These are phyloP conservation scores for Kandelia obovata DNA, from an alignment of 345 rosid genomes.

Conservation along the genomic window DNA sequence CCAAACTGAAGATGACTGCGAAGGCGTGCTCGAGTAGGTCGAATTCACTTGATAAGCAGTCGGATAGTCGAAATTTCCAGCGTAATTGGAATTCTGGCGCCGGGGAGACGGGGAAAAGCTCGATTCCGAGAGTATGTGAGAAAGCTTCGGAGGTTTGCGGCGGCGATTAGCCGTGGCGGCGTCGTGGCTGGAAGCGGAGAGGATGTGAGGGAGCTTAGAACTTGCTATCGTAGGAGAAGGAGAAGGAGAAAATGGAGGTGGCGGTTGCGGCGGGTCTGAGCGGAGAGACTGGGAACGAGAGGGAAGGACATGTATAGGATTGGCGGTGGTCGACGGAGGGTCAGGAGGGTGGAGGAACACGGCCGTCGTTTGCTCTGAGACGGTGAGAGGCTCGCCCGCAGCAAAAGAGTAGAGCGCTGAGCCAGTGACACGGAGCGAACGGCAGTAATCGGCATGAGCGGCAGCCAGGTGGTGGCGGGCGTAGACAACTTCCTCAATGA, in stretches of 20 bases:
- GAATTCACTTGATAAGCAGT: constrained; percentile 67
- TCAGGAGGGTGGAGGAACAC: constrained; percentile 38
- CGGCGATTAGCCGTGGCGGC: constrained; percentile 22
- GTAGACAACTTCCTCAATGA: constrained; percentile 78
- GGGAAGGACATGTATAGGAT: constrained; percentile 18
- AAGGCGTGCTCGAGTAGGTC: constrained; percentile 69
- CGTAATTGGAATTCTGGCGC: constrained; percentile 48
- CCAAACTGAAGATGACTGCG: constrained; percentile 66
- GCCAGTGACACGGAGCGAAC: constrained; percentile 83
- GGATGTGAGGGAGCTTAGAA: constrained; percentile 52
- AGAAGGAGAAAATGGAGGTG: constrained; percentile 33
- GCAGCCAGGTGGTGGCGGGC: constrained; percentile 85
- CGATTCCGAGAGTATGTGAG: constrained; percentile 88
- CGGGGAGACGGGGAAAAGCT: constrained; percentile 68
- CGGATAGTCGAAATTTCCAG: constrained; percentile 44
- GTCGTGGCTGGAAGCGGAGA: constrained; percentile 36
- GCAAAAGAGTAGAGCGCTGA: constrained; percentile 81
- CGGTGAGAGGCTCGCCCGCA: constrained; percentile 65
- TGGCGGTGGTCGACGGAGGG: constrained; percentile 17
- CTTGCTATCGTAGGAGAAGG: constrained; percentile 45
- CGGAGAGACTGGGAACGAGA: constrained; percentile 43
- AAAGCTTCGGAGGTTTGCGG: constrained; percentile 48
- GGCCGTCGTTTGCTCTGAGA: constrained; percentile 82
- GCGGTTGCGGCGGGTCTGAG: constrained; percentile 33
- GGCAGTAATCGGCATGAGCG: constrained; percentile 93